phyloP scores from a whole-genome alignment of 2,329 filamentous ascomycete genomes.

The Trichoderma sp. region DNA sequence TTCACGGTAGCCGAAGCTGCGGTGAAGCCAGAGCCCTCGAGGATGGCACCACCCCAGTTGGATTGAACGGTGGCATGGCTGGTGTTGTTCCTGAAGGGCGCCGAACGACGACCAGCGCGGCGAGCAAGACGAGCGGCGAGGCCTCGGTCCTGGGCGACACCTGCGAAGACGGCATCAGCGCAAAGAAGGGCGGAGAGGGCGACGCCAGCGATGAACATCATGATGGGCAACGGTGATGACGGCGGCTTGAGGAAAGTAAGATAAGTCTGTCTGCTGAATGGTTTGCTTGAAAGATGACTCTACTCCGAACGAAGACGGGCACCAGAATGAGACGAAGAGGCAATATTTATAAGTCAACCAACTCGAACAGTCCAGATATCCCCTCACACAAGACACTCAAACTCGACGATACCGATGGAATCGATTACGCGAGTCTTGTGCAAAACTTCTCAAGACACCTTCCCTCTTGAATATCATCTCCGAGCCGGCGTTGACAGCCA shows the following conservation, averaged over 20 bases:
- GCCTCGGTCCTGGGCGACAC: conserved; percentile 8
- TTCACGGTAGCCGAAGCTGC: conserved; percentile 19
- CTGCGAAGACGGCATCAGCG: conserved; percentile 16
- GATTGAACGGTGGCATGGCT: conserved; percentile 18
- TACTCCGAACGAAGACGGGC: neutral
- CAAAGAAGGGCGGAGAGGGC: conserved; percentile 14
- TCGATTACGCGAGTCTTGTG: neutral
- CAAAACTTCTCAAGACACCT: neutral
- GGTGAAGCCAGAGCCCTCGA: neutral
- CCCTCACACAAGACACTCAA: neutral
- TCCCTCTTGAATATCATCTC: conserved; percentile 23
- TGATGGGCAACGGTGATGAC: neutral
- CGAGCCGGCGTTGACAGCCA: neutral
- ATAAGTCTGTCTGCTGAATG: neutral
- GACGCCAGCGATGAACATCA: conserved; percentile 16
- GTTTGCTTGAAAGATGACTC: neutral
- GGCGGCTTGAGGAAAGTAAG: neutral
- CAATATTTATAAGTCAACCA: conserved; percentile 2
- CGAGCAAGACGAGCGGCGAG: conserved; percentile 18
- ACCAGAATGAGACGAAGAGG: neutral
- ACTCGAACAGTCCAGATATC: neutral
- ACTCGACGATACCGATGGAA: neutral
- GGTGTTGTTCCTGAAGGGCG: neutral
- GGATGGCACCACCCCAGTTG: conserved; percentile 24
- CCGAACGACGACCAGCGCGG: conserved; percentile 17